Conservation (phyloP, 345 rosid species). For the Rhizophora apiculata region DNA sequence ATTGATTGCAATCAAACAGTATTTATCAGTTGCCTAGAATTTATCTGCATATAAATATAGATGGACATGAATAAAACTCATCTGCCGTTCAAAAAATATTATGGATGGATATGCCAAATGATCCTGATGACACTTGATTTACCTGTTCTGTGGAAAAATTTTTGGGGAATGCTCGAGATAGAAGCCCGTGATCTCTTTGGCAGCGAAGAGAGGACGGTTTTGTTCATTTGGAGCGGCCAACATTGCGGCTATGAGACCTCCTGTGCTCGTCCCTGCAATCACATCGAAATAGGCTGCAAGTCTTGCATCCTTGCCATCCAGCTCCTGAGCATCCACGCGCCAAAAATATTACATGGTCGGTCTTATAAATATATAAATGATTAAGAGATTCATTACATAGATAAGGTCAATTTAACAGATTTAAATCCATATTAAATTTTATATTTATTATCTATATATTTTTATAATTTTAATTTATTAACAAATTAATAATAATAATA, state of each 20-base stretch:
- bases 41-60: too few species aligned
- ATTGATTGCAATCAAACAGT: not conserved
- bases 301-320: slow-evolving; percentile 18
- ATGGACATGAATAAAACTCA: too few species aligned
- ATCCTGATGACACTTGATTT: not conserved
- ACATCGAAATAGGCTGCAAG: slow-evolving; percentile 23
- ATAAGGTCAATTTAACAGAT: not conserved
- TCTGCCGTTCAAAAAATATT: too few species aligned
- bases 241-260: slow-evolving; percentile 26
- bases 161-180: slow-evolving; percentile 49
- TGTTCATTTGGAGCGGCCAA: slow-evolving; percentile 16
- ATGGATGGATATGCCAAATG: too few species aligned
- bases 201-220: slow-evolving; percentile 6
- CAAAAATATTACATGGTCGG: not conserved
- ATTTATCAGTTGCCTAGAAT: not conserved
- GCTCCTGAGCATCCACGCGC: not conserved
- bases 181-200: slow-evolving; percentile 12
- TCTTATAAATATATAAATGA: too few species aligned
- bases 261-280: slow-evolving; percentile 24
- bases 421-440: too few species aligned
- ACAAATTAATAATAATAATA: too few species aligned
- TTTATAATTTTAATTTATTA: too few species aligned
- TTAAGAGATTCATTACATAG: not conserved
- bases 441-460: too few species aligned
- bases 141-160: slow-evolving; percentile 53